These are phyloP conservation scores for Cercospora zeina DNA, from an alignment of 2,329 filamentous ascomycete genomes.

Conservation along the genomic window DNA sequence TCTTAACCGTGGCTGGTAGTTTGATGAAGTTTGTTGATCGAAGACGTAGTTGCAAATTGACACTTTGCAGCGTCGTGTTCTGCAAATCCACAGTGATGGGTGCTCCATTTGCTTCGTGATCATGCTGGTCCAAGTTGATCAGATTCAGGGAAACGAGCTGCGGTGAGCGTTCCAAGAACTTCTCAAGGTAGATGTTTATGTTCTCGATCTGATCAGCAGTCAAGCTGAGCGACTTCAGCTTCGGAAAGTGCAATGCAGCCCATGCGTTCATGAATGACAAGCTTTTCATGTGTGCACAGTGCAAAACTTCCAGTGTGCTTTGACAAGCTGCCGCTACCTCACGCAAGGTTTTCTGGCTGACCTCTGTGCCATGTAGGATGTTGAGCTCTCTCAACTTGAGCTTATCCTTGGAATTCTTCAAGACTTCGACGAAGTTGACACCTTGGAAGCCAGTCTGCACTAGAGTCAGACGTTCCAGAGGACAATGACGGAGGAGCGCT, in stretches of 20 bases:
- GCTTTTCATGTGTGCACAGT: conserved; percentile 5
- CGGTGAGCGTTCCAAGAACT: conserved; percentile 6
- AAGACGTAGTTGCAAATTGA: conserved; percentile 16
- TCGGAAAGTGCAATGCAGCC: conserved; percentile 1
- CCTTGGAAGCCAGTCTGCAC: conserved; percentile 35
- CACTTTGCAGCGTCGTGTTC: conserved; percentile 5
- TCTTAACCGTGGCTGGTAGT: conserved; percentile 17
- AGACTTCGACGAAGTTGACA: conserved; percentile 22
- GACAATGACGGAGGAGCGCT: conserved; percentile 45
- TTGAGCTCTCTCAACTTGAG: conserved; percentile 27
- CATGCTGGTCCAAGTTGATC: background rate
- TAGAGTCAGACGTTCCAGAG: conserved; percentile 40
- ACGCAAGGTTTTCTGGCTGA: conserved; percentile 18
- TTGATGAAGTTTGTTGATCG: background rate
- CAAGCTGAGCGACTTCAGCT: conserved; percentile 14
- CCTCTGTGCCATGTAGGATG: conserved; percentile 25
- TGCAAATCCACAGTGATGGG: conserved; percentile 17
- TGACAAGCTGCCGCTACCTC: conserved; percentile 6
- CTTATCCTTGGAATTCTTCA: conserved; percentile 24
- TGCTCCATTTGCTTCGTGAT: background rate
- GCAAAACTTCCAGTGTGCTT: conserved; percentile 16
- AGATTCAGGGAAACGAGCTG: conserved; percentile 14
- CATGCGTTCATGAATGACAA: conserved; percentile 10
- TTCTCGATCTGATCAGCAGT: background rate
- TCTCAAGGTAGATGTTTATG: background rate